Base-by-base conservation (phyloP, 805 yeast genomes). In the Henningerozyma blattae region DNA sequence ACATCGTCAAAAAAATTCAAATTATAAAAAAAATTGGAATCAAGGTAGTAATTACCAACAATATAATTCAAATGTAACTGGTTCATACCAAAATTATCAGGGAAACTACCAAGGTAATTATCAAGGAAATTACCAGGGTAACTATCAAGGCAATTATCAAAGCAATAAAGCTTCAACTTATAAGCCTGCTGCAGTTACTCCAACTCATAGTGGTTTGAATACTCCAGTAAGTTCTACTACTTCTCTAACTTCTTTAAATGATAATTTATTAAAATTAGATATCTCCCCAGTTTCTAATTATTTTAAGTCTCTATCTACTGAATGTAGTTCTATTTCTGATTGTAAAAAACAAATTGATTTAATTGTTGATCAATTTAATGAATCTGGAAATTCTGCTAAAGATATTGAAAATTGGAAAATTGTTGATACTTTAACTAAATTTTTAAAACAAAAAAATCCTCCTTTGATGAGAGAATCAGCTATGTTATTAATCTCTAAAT, bases 391-490 rank as follows among this genome's bases (percentile, higher is more conserved):
- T 5, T 20, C 32, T 3, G 35, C 34, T 9, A 38, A 45, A 6
- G 50, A 61, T 9, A 68, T 87, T 19, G 59, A 62, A 31, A 77
- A 72, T 2, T 83, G 87, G 85, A 68, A 75, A 32, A 41, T 91
- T 15, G 49, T 56, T 12, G 85, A 77, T 15, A 70, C 80, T 27
- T 42, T 83, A 35, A 65, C 73, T 38, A 70, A 86, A 27, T 64
- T 89, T 36, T 52, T 73, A 32, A 85, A 82, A 54, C 70, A 82
- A 28, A 89, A 86, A 54, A 80, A 75, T 52, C 65, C 87, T 3
- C 62, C 83, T 6, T 54, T 82, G 31, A 69, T 80, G 28, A 76
- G 94, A 59, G 97, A 89, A 58, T 68, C 85, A 18, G 75, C 82
- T 2, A 67, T 79, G 58, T 48, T 82, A 25, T 60, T 86, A 22